Evolutionary conservation across 306 rosid genomes (phyloP).

Genomic region (Sechiopsis laciniata): DNA sequence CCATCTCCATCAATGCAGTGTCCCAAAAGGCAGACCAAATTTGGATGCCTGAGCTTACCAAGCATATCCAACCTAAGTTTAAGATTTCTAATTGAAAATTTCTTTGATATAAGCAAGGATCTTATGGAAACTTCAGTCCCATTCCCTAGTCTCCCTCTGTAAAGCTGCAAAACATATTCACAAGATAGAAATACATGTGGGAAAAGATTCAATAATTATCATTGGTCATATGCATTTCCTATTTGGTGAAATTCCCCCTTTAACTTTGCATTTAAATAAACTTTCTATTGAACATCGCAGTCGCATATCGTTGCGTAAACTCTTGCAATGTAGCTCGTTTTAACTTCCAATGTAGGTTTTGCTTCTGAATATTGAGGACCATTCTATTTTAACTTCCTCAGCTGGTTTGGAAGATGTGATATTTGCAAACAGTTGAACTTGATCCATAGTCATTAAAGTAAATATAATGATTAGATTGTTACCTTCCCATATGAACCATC

Average conservation of each 20-base stretch:
- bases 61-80: constrained; percentile 84
- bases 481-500: constrained; percentile 91
- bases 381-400: too few relatives aligned
- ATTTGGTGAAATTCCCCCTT: neutral
- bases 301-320: too few relatives aligned
- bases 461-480: neutral
- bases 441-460: constrained; percentile 2
- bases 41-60: constrained; percentile 78
- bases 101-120: constrained; percentile 63
- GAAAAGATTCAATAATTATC: constrained; percentile 5
- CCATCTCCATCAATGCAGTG: constrained; percentile 65
- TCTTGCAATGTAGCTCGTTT: neutral
- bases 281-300: neutral
- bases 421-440: neutral
- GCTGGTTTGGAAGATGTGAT: neutral
- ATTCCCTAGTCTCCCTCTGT: constrained; percentile 66
- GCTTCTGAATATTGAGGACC: too few relatives aligned
- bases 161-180: constrained; percentile 49
- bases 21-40: constrained; percentile 76
- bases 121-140: constrained; percentile 75
- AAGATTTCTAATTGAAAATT: constrained; percentile 66
- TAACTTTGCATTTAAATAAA: neutral
- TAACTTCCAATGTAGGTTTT: neutral
- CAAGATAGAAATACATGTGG: neutral
- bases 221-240: neutral